Evolutionary conservation across 371 early-diverging fungal genomes (phyloP).

Genomic region (Chytridium lagenaria): DNA sequence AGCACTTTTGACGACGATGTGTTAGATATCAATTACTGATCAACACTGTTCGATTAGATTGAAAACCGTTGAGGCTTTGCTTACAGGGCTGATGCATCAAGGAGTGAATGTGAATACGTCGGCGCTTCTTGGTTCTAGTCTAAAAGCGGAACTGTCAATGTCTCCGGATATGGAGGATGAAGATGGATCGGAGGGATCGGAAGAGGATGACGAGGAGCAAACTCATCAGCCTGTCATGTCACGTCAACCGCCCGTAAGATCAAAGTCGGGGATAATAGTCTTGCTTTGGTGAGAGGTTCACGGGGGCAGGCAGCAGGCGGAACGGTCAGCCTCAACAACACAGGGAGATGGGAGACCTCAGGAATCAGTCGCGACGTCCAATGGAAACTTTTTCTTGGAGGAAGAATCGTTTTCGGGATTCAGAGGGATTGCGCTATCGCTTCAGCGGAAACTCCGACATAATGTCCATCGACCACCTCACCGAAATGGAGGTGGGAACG

Average conservation of each 20-base stretch:
- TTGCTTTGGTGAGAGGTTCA: neutral
- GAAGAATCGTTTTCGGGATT: constrained; percentile 26
- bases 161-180: neutral
- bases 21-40: neutral
- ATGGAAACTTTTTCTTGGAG: neutral
- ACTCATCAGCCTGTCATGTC: neutral
- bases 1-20: neutral
- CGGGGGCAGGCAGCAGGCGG: neutral
- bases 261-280: neutral
- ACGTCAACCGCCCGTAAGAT: neutral
- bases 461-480: neutral
- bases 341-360: neutral
- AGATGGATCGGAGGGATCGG: neutral
- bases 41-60: constrained; percentile 16
- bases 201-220: neutral
- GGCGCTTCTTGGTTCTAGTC: neutral
- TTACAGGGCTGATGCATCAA: constrained; percentile 30
- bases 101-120: neutral
- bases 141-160: neutral
- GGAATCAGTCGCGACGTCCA: neutral
- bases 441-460: constrained; percentile 34
- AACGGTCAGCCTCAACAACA: neutral
- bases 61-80: constrained; percentile 37
- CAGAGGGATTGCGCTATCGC: constrained; percentile 36
- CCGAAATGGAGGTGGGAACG: neutral